phyloP scores from a whole-genome alignment of 108 stramenopile species.

The Cylindrotheca fusiformis region DNA sequence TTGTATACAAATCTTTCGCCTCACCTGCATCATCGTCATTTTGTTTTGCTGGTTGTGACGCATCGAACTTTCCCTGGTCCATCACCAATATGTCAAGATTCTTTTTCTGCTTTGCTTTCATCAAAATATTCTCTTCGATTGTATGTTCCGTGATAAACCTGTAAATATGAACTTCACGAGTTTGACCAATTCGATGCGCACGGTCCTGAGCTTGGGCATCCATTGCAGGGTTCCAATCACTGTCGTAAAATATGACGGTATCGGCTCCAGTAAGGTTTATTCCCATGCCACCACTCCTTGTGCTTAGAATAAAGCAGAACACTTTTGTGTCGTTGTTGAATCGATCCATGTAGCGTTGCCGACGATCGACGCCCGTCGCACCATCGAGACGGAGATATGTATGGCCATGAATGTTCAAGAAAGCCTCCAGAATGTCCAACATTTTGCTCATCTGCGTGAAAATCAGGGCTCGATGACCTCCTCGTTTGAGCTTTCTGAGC shows the following conservation, averaged over 20 bases:
- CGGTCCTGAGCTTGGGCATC: conserved; percentile 90
- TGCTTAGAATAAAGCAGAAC: conserved; percentile 95
- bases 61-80: conserved; percentile 93
- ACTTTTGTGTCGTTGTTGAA: conserved; percentile 90
- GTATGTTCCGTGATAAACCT: conserved; percentile 92
- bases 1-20: conserved; percentile 61
- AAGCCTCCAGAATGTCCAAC: conserved; percentile 93
- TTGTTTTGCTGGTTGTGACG: conserved; percentile 25
- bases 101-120: conserved; percentile 93
- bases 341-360: conserved; percentile 91
- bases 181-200: conserved; percentile 96
- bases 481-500: conserved; percentile 77
- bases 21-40: conserved; percentile 21
- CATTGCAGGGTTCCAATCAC: conserved; percentile 98
- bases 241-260: conserved; percentile 91
- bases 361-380: conserved; percentile 81
- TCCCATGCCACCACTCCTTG: conserved; percentile 90
- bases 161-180: conserved; percentile 96
- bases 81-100: conserved; percentile 94
- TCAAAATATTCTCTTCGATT: conserved; percentile 97
- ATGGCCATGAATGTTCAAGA: conserved; percentile 80
- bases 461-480: conserved; percentile 89
- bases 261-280: conserved; percentile 98
- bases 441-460: conserved; percentile 98
- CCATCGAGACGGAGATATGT: conserved; percentile 89